A percentile compares a stretch with the other conserved stretches of the same genome.
phyloP scores from a whole-genome alignment of 306 rosid species.

The Lupinus albus region DNA sequence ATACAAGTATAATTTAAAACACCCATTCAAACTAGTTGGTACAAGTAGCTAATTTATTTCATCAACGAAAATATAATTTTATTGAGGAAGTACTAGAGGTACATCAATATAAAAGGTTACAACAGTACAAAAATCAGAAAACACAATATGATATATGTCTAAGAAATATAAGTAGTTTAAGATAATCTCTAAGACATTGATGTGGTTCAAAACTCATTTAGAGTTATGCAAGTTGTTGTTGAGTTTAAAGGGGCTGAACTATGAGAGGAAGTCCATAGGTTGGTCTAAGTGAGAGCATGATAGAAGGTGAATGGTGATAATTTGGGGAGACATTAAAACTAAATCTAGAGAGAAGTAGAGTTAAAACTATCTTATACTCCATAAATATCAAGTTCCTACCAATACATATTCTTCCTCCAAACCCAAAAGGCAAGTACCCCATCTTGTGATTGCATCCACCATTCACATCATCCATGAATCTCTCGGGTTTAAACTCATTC shows the following conservation, averaged over 20 bases:
- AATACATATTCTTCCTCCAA: conserved; percentile 86
- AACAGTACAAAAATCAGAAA: too few species aligned
- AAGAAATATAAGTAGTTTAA: too few species aligned
- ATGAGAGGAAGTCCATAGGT: conserved; percentile 63
- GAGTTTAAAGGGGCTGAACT: conserved; percentile 45
- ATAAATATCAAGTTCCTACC: conserved; percentile 74
- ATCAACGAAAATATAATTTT: too few species aligned
- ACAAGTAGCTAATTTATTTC: too few species aligned
- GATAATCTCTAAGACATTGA: too few species aligned
- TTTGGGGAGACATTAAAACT: conserved; percentile 56
- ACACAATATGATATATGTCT: too few species aligned
- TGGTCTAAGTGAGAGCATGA: conserved; percentile 74
- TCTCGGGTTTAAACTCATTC: conserved; percentile 71
- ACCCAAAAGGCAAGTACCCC: conserved; percentile 91
- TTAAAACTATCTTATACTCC: conserved; percentile 80
- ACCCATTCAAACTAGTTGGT: too few species aligned
- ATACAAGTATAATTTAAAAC: too few species aligned
- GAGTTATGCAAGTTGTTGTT: too few species aligned
- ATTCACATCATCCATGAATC: conserved; percentile 58
- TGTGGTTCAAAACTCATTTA: too few species aligned
- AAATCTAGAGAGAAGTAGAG: conserved; percentile 70
- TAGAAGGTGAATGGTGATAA: conserved; percentile 67
- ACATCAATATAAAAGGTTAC: too few species aligned
- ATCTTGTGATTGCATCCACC: conserved; percentile 84
- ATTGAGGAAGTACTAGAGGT: too few species aligned